Percentiles rank a stretch among this genome's conserved stretches.
Conservation (phyloP, 1,284 basidiomycete genomes). For the Athelia psychrophila region DNA sequence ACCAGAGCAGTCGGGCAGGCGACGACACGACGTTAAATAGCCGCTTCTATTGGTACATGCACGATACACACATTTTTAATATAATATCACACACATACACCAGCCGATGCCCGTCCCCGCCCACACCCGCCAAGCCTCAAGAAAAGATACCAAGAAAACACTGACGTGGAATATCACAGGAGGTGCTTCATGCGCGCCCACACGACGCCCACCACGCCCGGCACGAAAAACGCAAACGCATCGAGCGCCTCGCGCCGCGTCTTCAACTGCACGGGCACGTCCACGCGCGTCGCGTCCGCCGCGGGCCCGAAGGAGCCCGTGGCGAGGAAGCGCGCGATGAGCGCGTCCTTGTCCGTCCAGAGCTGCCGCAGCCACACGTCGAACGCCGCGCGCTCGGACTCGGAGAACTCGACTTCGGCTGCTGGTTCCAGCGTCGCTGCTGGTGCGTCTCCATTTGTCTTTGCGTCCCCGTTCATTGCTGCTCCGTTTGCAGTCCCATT, state of each 20-base stretch:
- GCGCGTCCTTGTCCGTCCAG: constrained; percentile 84
- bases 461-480: constrained; percentile 17
- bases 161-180: too few species aligned
- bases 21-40: too few species aligned
- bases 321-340: constrained; percentile 64
- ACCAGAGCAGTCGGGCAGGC: too few species aligned
- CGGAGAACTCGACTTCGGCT: constrained; percentile 58
- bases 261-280: constrained; percentile 60
- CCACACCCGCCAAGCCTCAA: too few species aligned
- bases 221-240: constrained; percentile 70
- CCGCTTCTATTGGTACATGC: too few species aligned
- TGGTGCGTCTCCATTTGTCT: constrained; percentile 23
- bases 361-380: constrained; percentile 80
- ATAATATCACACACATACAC: not conserved
- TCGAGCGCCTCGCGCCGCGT: constrained; percentile 52
- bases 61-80: too few species aligned
- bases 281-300: constrained; percentile 28
- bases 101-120: not conserved
- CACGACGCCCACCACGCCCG: constrained; percentile 50
- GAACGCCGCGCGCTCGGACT: constrained; percentile 69
- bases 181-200: too few species aligned
- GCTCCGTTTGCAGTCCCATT: constrained; percentile 33
- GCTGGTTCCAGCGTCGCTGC: not conserved
- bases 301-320: constrained; percentile 35
- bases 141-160: too few species aligned